These are phyloP conservation scores for Senna tora DNA, from an alignment of 306 rosid genomes.

Conservation along the genomic window DNA sequence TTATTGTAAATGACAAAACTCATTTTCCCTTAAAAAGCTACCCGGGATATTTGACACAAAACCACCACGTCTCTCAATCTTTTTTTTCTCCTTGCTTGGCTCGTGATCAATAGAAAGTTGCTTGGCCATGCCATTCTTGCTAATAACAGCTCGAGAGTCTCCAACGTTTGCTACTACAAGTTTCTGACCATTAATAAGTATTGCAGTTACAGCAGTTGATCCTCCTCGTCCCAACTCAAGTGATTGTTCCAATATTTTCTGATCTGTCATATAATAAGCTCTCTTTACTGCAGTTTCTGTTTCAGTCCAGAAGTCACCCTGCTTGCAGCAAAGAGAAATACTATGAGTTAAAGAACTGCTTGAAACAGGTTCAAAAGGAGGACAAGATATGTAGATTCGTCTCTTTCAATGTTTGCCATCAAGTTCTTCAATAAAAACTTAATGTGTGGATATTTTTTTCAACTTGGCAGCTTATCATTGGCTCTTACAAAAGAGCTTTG, in stretches of 20 bases:
- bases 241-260: constrained; percentile 58
- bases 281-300: constrained; percentile 54
- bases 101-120: constrained; percentile 74
- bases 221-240: constrained; percentile 66
- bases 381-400: background rate
- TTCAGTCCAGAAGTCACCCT: constrained; percentile 65
- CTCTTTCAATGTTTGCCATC: background rate
- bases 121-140: constrained; percentile 57
- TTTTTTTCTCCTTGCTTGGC: constrained; percentile 59
- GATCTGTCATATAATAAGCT: constrained; percentile 60
- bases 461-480: too few relatives aligned
- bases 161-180: constrained; percentile 75
- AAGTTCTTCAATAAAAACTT: background rate
- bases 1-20: background rate
- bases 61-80: constrained; percentile 72
- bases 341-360: background rate
- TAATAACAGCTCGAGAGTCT: constrained; percentile 69
- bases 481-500: too few relatives aligned
- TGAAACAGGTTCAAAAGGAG: constrained; percentile 15
- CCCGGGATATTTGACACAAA: constrained; percentile 78
- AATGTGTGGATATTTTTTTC: too few relatives aligned
- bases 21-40: constrained; percentile 29
- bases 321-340: constrained; percentile 37
- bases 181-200: constrained; percentile 60
- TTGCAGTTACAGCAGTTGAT: constrained; percentile 77